These are phyloP conservation scores for Wickerhamomyces ciferrii DNA, from an alignment of 805 yeast species.

Conservation along the genomic window DNA sequence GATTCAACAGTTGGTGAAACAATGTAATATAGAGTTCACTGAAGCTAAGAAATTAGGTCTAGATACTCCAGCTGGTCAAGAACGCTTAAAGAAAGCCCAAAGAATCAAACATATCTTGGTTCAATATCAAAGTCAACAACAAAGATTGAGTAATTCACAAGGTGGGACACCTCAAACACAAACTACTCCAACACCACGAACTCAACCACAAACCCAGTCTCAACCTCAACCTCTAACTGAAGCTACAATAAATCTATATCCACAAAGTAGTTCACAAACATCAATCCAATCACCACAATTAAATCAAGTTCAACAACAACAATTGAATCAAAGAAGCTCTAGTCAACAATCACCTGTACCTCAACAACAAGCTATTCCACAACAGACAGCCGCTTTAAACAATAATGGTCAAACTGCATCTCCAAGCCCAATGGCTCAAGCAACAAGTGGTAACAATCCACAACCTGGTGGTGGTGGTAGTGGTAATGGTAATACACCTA, in stretches of 20 bases:
- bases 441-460: conserved; percentile 1
- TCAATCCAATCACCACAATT: not conserved
- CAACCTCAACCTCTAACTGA: conserved; percentile 9
- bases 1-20: conserved; percentile 49
- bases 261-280: not conserved
- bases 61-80: conserved; percentile 55
- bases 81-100: conserved; percentile 58
- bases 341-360: not conserved
- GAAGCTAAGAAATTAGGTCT: conserved; percentile 60
- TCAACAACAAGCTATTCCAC: not conserved
- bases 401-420: conserved; percentile 7
- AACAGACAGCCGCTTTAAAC: not conserved
- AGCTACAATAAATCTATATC: conserved; percentile 16
- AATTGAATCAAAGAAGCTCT: conserved; percentile 4
- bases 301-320: conserved; percentile 3
- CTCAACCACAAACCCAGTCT: conserved; percentile 32
- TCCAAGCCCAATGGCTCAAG: conserved; percentile 13
- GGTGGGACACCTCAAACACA: conserved; percentile 12
- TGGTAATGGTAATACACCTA: conserved; percentile 1
- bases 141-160: conserved; percentile 9
- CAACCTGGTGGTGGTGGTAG: conserved; percentile 1
- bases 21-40: conserved; percentile 51
- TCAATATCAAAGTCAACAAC: conserved; percentile 45
- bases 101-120: conserved; percentile 56
- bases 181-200: conserved; percentile 18